Base-by-base conservation (phyloP, 805 yeast species). In the Cyberlindnera sargentensis region DNA sequence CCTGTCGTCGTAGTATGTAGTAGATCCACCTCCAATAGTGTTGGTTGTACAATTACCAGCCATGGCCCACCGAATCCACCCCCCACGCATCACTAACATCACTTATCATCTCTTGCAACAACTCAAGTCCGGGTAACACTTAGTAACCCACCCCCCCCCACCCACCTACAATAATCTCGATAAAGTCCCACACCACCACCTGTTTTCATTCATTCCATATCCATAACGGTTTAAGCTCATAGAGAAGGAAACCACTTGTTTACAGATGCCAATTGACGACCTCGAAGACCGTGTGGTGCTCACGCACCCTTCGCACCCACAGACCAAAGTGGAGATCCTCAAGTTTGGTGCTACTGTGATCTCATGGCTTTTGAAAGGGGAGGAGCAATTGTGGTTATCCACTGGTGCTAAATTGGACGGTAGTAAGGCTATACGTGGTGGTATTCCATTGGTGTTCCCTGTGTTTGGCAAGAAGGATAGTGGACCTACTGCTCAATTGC, bases 401-500 rank as follows among this genome's bases (percentile, higher is more conserved):
- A 62, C 69, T 8, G 91, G 76, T 33, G 95, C 98, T 38, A 79
- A 80, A 55, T 67, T 91, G 47, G 98, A 93, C 58, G 98, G 98
- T 8, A 67, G 91, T 37, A 85, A 84, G 59, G 95, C 99, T 2
- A 97, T 93, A 20, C 78, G 99, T 62, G 99, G 99, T 51, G 99
- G 99, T 41, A 86, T 93, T 42, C 99, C 99, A 9, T 69, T 93
- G 25, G 98, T 91, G 7, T 93, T 93, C 73, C 99, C 99, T 3
- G 86, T 83, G 2, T 85, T 85, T 57, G 98, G 99, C 47, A 89
- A 79, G 52, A 63, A 80, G 50, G 70, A 75, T 6, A 72, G 68
- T 6, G 84, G 85, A 4, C 66, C 68, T 32, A 77, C 89, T 34
- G 71, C 69, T 41, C 62, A 73, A 31, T 74, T 93, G 50, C 97